Evolutionary conservation across 768 basidiomycete genomes (phyloP), one percentile per base, ranked within the genome.

Genomic region (Boletus sp.): DNA sequence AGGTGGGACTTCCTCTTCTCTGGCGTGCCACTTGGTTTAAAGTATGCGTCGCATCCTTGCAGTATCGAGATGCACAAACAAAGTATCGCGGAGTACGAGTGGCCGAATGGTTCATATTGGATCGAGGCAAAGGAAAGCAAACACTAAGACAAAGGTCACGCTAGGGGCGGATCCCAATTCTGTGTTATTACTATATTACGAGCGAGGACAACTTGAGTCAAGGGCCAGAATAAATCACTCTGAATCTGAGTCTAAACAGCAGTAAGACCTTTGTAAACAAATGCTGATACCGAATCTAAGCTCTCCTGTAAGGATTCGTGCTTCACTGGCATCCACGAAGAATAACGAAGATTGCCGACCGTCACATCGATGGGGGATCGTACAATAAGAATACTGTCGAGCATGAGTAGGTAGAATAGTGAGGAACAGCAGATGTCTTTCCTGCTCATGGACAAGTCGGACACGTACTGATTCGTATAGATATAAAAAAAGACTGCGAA

Each of bases 11-110:
- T 35, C 40, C 32, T 30, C 35, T 47, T 47, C 46, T 28, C n/a
- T 54, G 8, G 15, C 37, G 18, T 10, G 11, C 52, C 37, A 6
- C 50, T 33, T 7, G 17, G 15, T 52, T 37, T 60, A 12, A 50
- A 7, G 2, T 24, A 5, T 7, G 37, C 7, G 10, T n/a, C 7
- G 2, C 28, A 15, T 40, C 7, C 8, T 37, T 50, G n/a, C 54
- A 94, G 92, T 62, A 95, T 97, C 69, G 90, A 95, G 75, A 94
- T 98, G 86, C 80, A 84, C 69, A 81, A 85, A 61, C 69, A 83
- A 52, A 91, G 90, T 61, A 92, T 96, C 64, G 83, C 82, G 12
- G 84, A 90, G 64, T 98, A 81, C 68, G 85, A 90, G 66, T 98
- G 85, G 85, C 95, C 95, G 7, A 77, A 83, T 62, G 95, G 95